These are phyloP conservation scores for Xylaria flabelliformis DNA, from an alignment of 495 filamentous ascomycete species.

Conservation along the genomic window DNA sequence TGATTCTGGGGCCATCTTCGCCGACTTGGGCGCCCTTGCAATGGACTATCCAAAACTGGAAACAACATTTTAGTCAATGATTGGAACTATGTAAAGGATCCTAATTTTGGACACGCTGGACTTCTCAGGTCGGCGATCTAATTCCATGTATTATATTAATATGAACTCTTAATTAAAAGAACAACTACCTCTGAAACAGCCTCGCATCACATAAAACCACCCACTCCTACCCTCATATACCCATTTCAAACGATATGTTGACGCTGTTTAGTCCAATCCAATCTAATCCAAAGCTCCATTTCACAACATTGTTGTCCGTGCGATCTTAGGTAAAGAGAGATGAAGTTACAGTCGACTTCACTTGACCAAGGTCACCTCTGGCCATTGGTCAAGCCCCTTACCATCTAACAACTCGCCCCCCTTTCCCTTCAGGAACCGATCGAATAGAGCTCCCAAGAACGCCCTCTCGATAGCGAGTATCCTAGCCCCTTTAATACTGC, in stretches of 20 bases:
- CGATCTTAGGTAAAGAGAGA: not conserved
- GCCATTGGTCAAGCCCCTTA: slow-evolving; percentile 18
- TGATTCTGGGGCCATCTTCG: slow-evolving; percentile 49
- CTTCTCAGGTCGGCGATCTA: not conserved
- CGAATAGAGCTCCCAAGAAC: slow-evolving; percentile 22
- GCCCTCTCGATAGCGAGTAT: slow-evolving; percentile 27
- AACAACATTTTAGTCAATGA: slow-evolving; percentile 43
- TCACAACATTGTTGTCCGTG: not conserved
- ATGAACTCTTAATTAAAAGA: not conserved
- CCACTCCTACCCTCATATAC: no score
- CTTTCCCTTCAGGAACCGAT: slow-evolving; percentile 26
- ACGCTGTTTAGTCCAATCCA: not conserved
- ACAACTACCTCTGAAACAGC: not conserved
- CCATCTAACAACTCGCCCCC: slow-evolving; percentile 28
- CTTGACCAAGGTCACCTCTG: slow-evolving; percentile 24
- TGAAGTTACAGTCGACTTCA: not conserved
- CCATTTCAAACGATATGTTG: not conserved
- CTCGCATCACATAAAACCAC: not conserved
- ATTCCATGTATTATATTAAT: not conserved
- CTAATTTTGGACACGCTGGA: not conserved
- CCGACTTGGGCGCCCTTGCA: slow-evolving; percentile 48
- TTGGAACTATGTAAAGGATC: not conserved
- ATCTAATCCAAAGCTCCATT: not conserved
- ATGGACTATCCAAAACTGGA: slow-evolving; percentile 49
- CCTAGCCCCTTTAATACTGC: slow-evolving; percentile 27